Evolutionary conservation across 2,329 filamentous ascomycete genomes (phyloP).

Genomic region (Scortechinia acanthostroma): DNA sequence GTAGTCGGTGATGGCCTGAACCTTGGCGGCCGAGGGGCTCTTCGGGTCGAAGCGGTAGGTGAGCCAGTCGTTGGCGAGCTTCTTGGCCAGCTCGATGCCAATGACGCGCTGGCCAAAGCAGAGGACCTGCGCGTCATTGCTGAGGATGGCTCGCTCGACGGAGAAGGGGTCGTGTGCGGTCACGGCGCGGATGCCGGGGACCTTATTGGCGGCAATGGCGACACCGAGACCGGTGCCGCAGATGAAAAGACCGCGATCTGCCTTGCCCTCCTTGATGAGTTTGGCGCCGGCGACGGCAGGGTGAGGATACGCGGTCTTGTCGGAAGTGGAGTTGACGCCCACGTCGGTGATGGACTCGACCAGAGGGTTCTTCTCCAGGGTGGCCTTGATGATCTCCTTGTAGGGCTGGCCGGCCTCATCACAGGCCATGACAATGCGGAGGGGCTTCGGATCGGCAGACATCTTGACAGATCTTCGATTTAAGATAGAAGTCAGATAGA

Average conservation of each 20-base stretch:
- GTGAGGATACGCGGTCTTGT: conserved; percentile 64
- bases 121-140: conserved; percentile 62
- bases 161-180: conserved; percentile 63
- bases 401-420: conserved; percentile 40
- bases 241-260: conserved; percentile 58
- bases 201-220: conserved; percentile 65
- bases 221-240: conserved; percentile 65
- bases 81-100: conserved; percentile 56
- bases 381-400: conserved; percentile 51
- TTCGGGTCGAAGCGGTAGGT: conserved; percentile 54
- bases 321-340: conserved; percentile 39
- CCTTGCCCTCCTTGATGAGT: conserved; percentile 34
- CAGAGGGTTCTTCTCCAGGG: conserved; percentile 43
- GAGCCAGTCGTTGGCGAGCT: conserved; percentile 58
- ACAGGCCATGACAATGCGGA: conserved; percentile 8
- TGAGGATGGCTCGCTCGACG: conserved; percentile 56
- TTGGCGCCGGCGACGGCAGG: conserved; percentile 50
- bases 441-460: neutral
- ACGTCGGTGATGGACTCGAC: conserved; percentile 52
- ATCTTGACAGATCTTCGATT: too few species aligned
- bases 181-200: conserved; percentile 58
- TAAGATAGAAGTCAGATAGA: too few species aligned
- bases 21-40: conserved; percentile 45
- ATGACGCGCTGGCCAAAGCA: conserved; percentile 64
- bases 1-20: conserved; percentile 13